Evolutionary conservation across 495 filamentous ascomycete genomes (phyloP).

Genomic region (Astrocystis sublimbata): DNA sequence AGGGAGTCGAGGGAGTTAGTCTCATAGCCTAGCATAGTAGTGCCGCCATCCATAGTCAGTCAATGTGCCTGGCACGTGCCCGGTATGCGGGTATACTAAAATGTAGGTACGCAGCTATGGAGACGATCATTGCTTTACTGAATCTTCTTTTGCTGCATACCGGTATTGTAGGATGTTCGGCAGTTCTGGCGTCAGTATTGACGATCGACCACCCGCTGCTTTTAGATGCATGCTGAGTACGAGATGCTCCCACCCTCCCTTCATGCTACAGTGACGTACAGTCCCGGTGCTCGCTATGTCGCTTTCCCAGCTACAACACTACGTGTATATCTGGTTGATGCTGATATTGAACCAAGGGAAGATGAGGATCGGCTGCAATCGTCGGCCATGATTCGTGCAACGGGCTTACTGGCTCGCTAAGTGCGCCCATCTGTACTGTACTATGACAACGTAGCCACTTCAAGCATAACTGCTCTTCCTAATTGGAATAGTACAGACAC

Average conservation of each 20-base stretch:
- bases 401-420: conserved; percentile 3
- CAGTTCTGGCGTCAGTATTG: conserved; percentile 4
- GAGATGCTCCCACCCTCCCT: not conserved
- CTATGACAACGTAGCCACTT: not conserved
- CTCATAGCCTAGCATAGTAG: too few relatives aligned
- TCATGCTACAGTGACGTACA: not conserved
- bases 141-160: not conserved
- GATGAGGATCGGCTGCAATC: conserved; percentile 10
- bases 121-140: conserved; percentile 10
- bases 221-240: not conserved
- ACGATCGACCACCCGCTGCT: not conserved
- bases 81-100: not conserved
- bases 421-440: not conserved
- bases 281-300: not conserved
- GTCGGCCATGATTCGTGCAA: conserved; percentile 9
- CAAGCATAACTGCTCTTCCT: not conserved
- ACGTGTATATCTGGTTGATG: not conserved
- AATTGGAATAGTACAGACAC: conserved; percentile 7
- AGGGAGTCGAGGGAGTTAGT: too few relatives aligned
- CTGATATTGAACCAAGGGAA: not conserved
- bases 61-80: not conserved
- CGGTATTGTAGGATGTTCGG: not conserved
- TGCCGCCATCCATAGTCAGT: too few relatives aligned
- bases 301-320: not conserved
- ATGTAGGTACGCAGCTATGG: not conserved